Percentiles rank a stretch among this genome's conserved stretches.
These are phyloP conservation scores for Petasospora rhodanensis DNA, from an alignment of 1,139 yeast genomes.

Conservation along the genomic window DNA sequence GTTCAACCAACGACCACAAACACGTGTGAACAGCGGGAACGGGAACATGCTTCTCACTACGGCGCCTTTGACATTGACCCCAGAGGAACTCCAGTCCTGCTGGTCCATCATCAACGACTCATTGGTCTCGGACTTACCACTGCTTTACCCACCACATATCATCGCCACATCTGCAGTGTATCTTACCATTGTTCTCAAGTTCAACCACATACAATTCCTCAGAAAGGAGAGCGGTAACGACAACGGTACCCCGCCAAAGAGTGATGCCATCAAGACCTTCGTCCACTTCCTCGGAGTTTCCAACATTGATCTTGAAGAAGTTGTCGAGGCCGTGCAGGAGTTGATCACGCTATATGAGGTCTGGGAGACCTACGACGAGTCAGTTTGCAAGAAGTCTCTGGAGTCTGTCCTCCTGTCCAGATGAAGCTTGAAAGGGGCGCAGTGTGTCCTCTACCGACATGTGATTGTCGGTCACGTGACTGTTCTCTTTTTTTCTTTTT, in stretches of 20 bases:
- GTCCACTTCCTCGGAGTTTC: conserved; percentile 68
- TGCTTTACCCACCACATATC: conserved; percentile 87
- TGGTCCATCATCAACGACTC: conserved; percentile 93
- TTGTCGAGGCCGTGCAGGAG: conserved; percentile 80
- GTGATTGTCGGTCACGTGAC: too few relatives aligned
- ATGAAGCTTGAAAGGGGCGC: too few relatives aligned
- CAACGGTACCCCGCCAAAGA: conserved; percentile 10
- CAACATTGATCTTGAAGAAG: conserved; percentile 70
- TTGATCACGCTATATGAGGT: conserved; percentile 70
- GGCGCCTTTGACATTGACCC: conserved; percentile 21
- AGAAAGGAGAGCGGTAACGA: conserved; percentile 14
- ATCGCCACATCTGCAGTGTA: conserved; percentile 81
- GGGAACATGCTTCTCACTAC: too few relatives aligned
- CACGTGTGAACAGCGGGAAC: too few relatives aligned
- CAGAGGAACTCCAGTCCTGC: conserved; percentile 75
- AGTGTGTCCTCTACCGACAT: too few relatives aligned
- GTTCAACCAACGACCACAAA: conserved; percentile 21
- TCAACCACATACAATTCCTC: conserved; percentile 26
- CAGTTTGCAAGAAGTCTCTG: conserved; percentile 27
- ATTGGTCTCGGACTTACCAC: conserved; percentile 79
- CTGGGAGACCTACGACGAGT: conserved; percentile 83
- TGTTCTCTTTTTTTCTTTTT: too few relatives aligned
- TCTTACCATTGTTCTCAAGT: conserved; percentile 59
- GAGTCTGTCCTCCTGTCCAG: conserved; percentile 23
- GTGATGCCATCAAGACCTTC: conserved; percentile 29